Base-by-base conservation (phyloP, 805 yeast species). In the Wickerhamiella musiphila region DNA sequence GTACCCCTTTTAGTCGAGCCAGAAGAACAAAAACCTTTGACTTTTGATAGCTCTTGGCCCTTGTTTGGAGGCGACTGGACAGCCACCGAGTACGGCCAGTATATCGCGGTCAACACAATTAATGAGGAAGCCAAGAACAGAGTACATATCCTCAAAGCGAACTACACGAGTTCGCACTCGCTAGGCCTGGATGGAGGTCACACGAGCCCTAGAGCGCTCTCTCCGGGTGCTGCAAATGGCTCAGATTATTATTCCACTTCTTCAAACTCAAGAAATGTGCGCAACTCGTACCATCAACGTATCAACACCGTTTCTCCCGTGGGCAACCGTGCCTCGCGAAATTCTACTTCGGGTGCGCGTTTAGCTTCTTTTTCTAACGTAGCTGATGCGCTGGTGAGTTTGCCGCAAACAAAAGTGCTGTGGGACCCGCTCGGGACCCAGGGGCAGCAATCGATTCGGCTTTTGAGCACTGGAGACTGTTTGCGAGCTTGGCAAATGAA, bases 51-150 rank as follows among this genome's bases (percentile, higher is more conserved):
- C 1, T 56, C 60, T 31, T 63, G 60, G 53, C 73, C 73, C 1
- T 46, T 71, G 9, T 67, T 58, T 36, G 58, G 63, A 5, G 51
- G 62, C 20, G 75, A 68, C 38, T 71, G 78, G 78, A 43, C 66
- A 4, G 38, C 40, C 16, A 40, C 56, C n/a, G 41, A 38, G 4
- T 41, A 44, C 7, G 48, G 57, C 3, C 73, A 71, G 6, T 56
- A 63, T 29, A 53, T 78, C 6, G 90, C 81, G 0, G 49, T 76
- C n/a, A 64, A 74, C n/a, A 67, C 93, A 0, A 81, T 72, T 49
- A 67, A 78, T 36, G 95, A 84, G 51, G 93, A 81, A 31, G 58
- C 70, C 18, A 58, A 63, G 25, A 84, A 84, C 53, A 68, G 68
- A 41, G 50, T 83, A 19, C 42, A 48, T 31, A 40, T 54, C n/a